Evolutionary conservation across 495 filamentous ascomycete genomes (phyloP), one percentile per base, ranked within the genome.

Genomic region (Penicillium longicatenatum): DNA sequence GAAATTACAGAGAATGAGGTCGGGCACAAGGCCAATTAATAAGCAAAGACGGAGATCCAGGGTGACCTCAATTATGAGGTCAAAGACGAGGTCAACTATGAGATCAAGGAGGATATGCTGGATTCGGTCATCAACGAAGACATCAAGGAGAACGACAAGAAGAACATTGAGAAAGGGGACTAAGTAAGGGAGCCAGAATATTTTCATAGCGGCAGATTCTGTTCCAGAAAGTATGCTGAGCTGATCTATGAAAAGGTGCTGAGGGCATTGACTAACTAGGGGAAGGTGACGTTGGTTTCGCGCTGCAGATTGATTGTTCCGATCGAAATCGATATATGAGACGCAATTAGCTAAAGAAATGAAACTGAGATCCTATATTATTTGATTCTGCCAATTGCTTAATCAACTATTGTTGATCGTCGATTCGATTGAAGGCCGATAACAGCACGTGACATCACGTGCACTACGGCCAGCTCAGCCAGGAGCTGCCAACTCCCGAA

Each of bases 381-480:
- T n/a, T 14, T 35, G 31, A 35, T 11, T 35, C 12, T 35, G n/a
- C n/a, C n/a, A n/a, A n/a, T n/a, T n/a, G n/a, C n/a, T n/a, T n/a
- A n/a, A n/a, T n/a, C n/a, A n/a, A n/a, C n/a, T n/a, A n/a, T n/a
- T n/a, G n/a, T n/a, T 10, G 12, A 35, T 14, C 31, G 26, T 26
- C 4, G 1, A 26, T 26, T 26, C 26, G 7, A 26, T 26, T 26
- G 26, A 6, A 26, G 7, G 26, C 7, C 4, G 26, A 26, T 26
- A 4, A 20, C 21, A 37, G 21, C 52, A 64, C 55, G 63, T 65
- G 63, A 57, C 19, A 29, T 59, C 66, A 68, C 63, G 63, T 68
- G 65, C 20, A n/a, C 14, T 52, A 24, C 65, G 41, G 60, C 62
- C 65, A 68, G 59, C 59, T 68, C 37, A 47, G 44, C 54, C 51